Conservation (phyloP, 2,329 filamentous ascomycete species). For the Stagonosporopsis cucurbitacearum region DNA sequence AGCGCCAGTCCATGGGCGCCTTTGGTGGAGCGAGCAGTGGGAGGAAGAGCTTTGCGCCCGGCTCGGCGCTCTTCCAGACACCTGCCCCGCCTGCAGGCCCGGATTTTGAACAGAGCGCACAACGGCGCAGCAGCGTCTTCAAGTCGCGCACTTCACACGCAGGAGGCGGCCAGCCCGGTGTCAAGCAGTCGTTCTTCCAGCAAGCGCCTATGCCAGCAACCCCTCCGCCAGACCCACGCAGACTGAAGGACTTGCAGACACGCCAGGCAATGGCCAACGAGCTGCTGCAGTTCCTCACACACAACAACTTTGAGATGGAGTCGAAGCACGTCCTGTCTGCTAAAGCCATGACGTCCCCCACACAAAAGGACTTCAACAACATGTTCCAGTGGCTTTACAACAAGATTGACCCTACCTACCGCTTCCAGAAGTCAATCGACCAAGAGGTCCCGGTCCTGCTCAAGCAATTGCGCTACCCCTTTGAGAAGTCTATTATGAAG, state of each 20-base stretch:
- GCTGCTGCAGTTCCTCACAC: slow-evolving; percentile 86
- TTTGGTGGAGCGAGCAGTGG: slow-evolving; percentile 61
- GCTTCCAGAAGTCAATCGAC: slow-evolving; percentile 93
- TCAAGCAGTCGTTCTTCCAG: slow-evolving; percentile 93
- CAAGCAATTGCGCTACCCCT: slow-evolving; percentile 93
- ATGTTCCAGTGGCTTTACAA: slow-evolving; percentile 99
- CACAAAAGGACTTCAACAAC: slow-evolving; percentile 96
- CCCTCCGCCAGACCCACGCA: slow-evolving; percentile 84
- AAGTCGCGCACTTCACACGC: slow-evolving; percentile 65
- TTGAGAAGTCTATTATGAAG: slow-evolving; percentile 94
- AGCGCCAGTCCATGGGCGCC: slow-evolving; percentile 80
- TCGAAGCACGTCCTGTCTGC: slow-evolving; percentile 94
- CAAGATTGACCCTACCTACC: slow-evolving; percentile 91
- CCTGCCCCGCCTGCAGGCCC: slow-evolving; percentile 53
- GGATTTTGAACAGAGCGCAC: slow-evolving; percentile 63
- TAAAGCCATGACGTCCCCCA: slow-evolving; percentile 91
- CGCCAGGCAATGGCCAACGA: slow-evolving; percentile 86
- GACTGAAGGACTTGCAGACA: slow-evolving; percentile 80
- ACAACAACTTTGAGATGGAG: slow-evolving; percentile 96
- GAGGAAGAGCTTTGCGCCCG: slow-evolving; percentile 74
- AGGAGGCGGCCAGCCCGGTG: slow-evolving; percentile 67
- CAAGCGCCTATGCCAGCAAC: slow-evolving; percentile 82
- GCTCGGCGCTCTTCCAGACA: slow-evolving; percentile 54
- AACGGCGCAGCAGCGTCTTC: slow-evolving; percentile 76
- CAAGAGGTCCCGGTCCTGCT: slow-evolving; percentile 91